Evolutionary conservation across 1,284 basidiomycete genomes (phyloP), one percentile per base, ranked within the genome.

Genomic region (Tilletiopsis washingtonensis): DNA sequence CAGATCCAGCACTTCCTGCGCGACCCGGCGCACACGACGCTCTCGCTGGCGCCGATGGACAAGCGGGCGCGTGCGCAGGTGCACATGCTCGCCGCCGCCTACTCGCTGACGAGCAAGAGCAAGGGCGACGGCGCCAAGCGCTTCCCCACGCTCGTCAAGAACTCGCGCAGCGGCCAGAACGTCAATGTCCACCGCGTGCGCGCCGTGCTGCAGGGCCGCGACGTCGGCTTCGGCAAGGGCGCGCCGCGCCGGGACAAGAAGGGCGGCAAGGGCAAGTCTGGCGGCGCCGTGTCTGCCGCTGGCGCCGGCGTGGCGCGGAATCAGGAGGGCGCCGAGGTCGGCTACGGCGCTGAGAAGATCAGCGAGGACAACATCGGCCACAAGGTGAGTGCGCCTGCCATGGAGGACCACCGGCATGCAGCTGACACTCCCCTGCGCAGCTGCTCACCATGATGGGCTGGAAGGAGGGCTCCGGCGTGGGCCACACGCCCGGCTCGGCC

Each of bases 351-450:
- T 6, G 62, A 67, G 25, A 64, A 49, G 48, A 71, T 73, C 39
- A 62, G 65, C 17, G 60, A 62, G 19, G 69, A 69, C 27, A 73
- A 73, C 41, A 61, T 73, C 17, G 70, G 70, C 4, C 70, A 73
- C 43, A 55, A 54, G n/a, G 48, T 50, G 48, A 50, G 48, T 49
- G 9, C n/a, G 3, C 6, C 17, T 40, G 9, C n/a, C 41, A 61
- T 73, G 15, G 70, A 69, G 5, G 69, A 73, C 43, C 55, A 54
- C 14, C 42, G 44, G 48, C 44, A 42, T 49, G 9, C n/a, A 2
- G 5, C 17, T 40, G 9, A 11, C 19, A 11, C 41, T 27, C 11
- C 41, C 24, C 19, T n/a, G 12, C 32, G 2, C 50, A 51, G 45
- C 53, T 72, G 34, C 59, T 72, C 27, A 55, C 59, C 4, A 64